Percentiles rank a stretch among this genome's conserved stretches.
These are phyloP conservation scores for Chlamydomonas incerta DNA, from an alignment of 139 green algal species.

Conservation along the genomic window DNA sequence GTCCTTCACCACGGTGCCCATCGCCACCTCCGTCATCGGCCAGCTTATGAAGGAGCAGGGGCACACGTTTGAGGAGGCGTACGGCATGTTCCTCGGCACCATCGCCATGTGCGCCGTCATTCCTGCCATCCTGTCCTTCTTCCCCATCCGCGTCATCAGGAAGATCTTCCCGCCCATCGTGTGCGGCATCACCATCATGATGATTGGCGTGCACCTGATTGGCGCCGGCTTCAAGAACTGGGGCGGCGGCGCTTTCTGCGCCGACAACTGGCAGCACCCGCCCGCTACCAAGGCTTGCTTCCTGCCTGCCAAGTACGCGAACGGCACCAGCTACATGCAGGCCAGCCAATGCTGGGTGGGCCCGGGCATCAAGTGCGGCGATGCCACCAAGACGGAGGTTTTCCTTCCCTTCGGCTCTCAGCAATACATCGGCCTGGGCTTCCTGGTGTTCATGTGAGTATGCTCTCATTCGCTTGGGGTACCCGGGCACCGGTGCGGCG, in stretches of 20 bases:
- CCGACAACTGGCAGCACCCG: slow-evolving; percentile 63
- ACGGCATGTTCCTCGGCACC: slow-evolving; percentile 80
- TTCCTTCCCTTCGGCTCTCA: slow-evolving; percentile 66
- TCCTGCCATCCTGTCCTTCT: slow-evolving; percentile 74
- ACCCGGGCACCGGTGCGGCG: too few species aligned
- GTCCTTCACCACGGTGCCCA: slow-evolving; percentile 77
- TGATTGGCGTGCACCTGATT: slow-evolving; percentile 76
- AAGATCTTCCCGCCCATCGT: slow-evolving; percentile 76
- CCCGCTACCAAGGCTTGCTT: background rate
- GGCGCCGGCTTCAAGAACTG: slow-evolving; percentile 79
- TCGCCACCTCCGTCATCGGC: slow-evolving; percentile 48
- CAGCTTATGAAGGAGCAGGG: slow-evolving; percentile 37
- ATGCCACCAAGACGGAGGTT: background rate
- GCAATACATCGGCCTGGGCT: slow-evolving; percentile 74
- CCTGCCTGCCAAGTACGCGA: slow-evolving; percentile 14
- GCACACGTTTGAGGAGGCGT: slow-evolving; percentile 62
- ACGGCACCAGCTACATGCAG: slow-evolving; percentile 5
- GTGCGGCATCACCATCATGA: slow-evolving; percentile 69
- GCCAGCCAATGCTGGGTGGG: background rate
- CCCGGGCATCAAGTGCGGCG: slow-evolving; percentile 34
- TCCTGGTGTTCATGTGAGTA: slow-evolving; percentile 58
- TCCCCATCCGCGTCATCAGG: slow-evolving; percentile 67
- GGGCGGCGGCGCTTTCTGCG: slow-evolving; percentile 82
- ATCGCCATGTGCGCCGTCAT: slow-evolving; percentile 63
- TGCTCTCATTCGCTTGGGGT: too few species aligned